phyloP scores from a whole-genome alignment of 352 stramenopile genomes.

The Pythium periplocum region DNA sequence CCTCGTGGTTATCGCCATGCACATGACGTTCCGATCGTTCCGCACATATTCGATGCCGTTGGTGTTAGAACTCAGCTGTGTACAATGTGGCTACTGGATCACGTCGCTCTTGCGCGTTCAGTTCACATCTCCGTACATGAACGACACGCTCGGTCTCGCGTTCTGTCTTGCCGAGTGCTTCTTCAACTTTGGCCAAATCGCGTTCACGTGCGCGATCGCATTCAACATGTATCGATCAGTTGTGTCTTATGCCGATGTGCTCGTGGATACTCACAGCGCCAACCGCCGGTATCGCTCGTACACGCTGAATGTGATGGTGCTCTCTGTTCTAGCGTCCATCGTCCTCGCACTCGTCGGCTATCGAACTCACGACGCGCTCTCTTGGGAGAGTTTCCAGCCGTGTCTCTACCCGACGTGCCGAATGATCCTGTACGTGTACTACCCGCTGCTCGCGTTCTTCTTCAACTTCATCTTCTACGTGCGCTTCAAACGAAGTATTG shows the following conservation, averaged over 20 bases:
- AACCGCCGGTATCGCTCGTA: constrained; percentile 55
- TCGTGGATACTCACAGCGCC: constrained; percentile 60
- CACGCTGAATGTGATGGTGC: constrained; percentile 60
- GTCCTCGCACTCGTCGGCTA: constrained; percentile 57
- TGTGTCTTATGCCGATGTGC: constrained; percentile 66
- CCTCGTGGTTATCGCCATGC: constrained; percentile 69
- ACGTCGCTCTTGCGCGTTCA: constrained; percentile 58
- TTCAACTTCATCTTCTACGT: constrained; percentile 81
- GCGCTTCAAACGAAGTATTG: constrained; percentile 71
- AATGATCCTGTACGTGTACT: constrained; percentile 75
- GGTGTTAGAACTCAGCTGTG: constrained; percentile 57
- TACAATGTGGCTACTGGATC: constrained; percentile 72
- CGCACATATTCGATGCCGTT: constrained; percentile 69
- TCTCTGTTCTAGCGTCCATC: constrained; percentile 53
- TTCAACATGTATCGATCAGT: constrained; percentile 82
- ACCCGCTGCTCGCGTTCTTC: constrained; percentile 58
- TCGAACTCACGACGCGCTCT: constrained; percentile 19
- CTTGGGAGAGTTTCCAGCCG: constrained; percentile 41
- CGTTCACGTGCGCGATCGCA: constrained; percentile 69
- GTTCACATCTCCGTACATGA: constrained; percentile 35
- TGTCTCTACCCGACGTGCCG: constrained; percentile 64
- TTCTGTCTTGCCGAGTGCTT: constrained; percentile 74
- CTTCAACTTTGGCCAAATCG: constrained; percentile 78
- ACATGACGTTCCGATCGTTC: constrained; percentile 68
- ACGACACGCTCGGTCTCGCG: constrained; percentile 42